phyloP scores from a whole-genome alignment of 140 eudicot genomes.

The Ambrosia hybrid region DNA sequence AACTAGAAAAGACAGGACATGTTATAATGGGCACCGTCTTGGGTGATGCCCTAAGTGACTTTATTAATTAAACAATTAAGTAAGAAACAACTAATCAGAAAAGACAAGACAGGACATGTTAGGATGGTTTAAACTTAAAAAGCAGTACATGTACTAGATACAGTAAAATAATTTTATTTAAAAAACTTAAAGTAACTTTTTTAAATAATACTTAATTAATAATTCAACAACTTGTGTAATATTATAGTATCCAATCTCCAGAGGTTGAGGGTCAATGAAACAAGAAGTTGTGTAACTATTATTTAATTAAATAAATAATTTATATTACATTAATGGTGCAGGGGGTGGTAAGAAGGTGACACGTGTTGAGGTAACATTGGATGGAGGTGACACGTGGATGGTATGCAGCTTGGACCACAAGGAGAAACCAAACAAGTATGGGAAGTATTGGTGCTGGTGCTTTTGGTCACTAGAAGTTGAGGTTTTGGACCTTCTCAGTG shows the following conservation, averaged over 20 bases:
- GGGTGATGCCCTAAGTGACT: too few relatives aligned
- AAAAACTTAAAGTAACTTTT: background rate
- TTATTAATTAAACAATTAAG: background rate
- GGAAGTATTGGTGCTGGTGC: constrained; percentile 98
- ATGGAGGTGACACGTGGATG: constrained; percentile 94
- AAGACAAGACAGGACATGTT: background rate
- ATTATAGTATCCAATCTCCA: constrained; percentile 7
- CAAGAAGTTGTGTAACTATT: background rate
- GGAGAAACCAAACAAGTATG: constrained; percentile 79
- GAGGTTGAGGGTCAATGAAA: constrained; percentile 19
- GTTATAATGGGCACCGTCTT: too few relatives aligned
- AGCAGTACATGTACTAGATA: background rate
- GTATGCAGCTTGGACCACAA: constrained; percentile 59
- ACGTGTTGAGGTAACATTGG: constrained; percentile 90
- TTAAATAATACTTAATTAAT: background rate
- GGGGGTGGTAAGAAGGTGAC: constrained; percentile 98
- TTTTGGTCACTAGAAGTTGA: constrained; percentile 95
- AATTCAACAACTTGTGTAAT: background rate
- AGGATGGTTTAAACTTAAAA: too few relatives aligned
- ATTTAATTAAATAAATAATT: background rate
- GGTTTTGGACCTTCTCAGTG: constrained; percentile 71
- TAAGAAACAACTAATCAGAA: background rate
- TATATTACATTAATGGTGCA: background rate
- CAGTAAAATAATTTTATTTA: background rate
- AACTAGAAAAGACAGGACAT: background rate